Evolutionary conservation across 2,329 filamentous ascomycete genomes (phyloP).

Genomic region (Aspergillus alliaceus): DNA sequence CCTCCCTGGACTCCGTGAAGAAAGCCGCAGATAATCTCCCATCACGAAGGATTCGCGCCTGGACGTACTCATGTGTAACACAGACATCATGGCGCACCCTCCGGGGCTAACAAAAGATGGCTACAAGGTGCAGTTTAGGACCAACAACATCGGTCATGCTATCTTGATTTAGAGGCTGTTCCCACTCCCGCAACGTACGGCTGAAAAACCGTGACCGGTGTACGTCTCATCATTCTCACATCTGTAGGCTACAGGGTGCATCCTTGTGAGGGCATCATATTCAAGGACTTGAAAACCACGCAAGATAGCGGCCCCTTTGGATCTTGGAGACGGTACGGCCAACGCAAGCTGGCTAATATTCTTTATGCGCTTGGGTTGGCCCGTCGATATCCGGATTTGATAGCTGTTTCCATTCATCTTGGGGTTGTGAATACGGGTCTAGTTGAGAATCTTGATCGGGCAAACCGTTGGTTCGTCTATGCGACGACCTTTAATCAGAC

Average conservation of each 20-base stretch:
- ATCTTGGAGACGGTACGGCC: slow-evolving; percentile 42
- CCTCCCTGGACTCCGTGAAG: slow-evolving; percentile 46
- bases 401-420: slow-evolving; percentile 22
- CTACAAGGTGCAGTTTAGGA: slow-evolving; percentile 53
- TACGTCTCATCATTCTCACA: neutral
- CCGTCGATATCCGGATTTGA: slow-evolving; percentile 25
- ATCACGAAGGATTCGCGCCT: slow-evolving; percentile 31
- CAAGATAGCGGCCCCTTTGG: slow-evolving; percentile 15
- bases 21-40: slow-evolving; percentile 42
- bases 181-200: slow-evolving; percentile 10
- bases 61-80: slow-evolving; percentile 50
- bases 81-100: slow-evolving; percentile 46
- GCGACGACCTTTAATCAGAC: slow-evolving; percentile 7
- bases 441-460: slow-evolving; percentile 2
- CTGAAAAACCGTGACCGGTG: neutral
- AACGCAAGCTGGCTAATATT: slow-evolving; percentile 52
- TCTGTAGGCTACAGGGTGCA: neutral
- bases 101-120: slow-evolving; percentile 44
- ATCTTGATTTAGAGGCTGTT: slow-evolving; percentile 10
- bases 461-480: slow-evolving; percentile 1
- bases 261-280: neutral
- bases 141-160: slow-evolving; percentile 51
- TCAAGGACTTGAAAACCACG: neutral
- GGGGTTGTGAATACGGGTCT: slow-evolving; percentile 43
- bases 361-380: slow-evolving; percentile 45